Percentiles rank a stretch among this genome's conserved stretches.
Evolutionary conservation across 495 filamentous ascomycete genomes (phyloP).

Genomic region (Aspergillus leporis): DNA sequence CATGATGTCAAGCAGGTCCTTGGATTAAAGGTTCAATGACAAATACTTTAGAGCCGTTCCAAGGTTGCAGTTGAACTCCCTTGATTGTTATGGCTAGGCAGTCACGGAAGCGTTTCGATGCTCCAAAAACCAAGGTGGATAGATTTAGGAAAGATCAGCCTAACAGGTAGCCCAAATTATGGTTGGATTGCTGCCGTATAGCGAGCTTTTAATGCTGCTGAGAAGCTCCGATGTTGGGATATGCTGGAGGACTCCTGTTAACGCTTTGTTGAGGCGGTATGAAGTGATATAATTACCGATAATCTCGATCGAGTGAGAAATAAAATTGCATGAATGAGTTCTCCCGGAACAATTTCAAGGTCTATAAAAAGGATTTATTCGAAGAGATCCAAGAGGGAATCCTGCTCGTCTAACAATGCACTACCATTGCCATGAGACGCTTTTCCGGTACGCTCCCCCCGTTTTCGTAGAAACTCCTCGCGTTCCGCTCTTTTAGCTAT

Average conservation of each 20-base stretch:
- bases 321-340: neutral
- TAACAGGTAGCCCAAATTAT: too few relatives aligned
- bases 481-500: conserved; percentile 32
- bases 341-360: neutral
- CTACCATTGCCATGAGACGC: neutral
- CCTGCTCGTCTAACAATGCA: neutral
- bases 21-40: too few relatives aligned
- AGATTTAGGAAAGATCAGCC: too few relatives aligned
- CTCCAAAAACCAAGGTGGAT: too few relatives aligned
- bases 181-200: neutral
- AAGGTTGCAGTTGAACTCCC: too few relatives aligned
- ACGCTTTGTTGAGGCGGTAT: neutral
- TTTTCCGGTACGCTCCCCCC: conserved; percentile 8
- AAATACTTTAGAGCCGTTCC: too few relatives aligned
- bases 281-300: neutral
- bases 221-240: neutral
- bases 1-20: too few relatives aligned
- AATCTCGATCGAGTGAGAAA: neutral
- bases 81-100: too few relatives aligned
- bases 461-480: conserved; percentile 26
- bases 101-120: too few relatives aligned
- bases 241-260: neutral
- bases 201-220: neutral
- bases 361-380: neutral
- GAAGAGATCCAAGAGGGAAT: neutral